phyloP scores from a whole-genome alignment of 2,329 filamentous ascomycete genomes.

The Aspergillus candidus region DNA sequence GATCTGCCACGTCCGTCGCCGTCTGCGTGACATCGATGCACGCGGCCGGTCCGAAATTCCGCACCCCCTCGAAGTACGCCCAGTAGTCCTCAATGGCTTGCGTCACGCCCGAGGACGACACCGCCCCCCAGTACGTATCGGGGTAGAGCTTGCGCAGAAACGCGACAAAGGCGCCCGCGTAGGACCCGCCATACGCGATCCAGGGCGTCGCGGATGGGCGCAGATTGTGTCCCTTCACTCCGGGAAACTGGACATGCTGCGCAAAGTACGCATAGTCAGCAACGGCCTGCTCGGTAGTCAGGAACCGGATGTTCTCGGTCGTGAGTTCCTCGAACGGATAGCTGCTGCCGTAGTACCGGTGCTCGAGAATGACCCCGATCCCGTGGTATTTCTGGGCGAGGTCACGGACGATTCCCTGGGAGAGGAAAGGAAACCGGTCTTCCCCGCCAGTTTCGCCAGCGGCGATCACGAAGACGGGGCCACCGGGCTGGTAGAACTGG shows the following conservation, averaged over 20 bases:
- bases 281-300: conserved; percentile 75
- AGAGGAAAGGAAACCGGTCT: conserved; percentile 56
- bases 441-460: conserved; percentile 55
- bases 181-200: conserved; percentile 77
- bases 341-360: conserved; percentile 78
- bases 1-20: conserved; percentile 54
- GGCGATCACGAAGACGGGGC: conserved; percentile 72
- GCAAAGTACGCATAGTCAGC: conserved; percentile 81
- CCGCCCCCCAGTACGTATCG: conserved; percentile 69
- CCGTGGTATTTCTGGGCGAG: conserved; percentile 66
- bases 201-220: conserved; percentile 62
- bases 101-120: conserved; percentile 74
- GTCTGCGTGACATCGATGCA: conserved; percentile 63
- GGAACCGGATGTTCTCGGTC: conserved; percentile 67
- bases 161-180: conserved; percentile 73
- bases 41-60: conserved; percentile 50
- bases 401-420: conserved; percentile 70
- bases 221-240: conserved; percentile 61
- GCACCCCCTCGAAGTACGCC: conserved; percentile 55
- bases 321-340: conserved; percentile 62
- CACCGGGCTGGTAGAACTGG: conserved; percentile 66
- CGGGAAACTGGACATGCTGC: conserved; percentile 62
- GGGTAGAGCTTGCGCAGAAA: conserved; percentile 72
- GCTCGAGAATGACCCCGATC: conserved; percentile 74
- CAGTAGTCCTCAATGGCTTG: conserved; percentile 74